Conservation (phyloP, 2,329 filamentous ascomycete genomes). For the Diaporthe sp. region DNA sequence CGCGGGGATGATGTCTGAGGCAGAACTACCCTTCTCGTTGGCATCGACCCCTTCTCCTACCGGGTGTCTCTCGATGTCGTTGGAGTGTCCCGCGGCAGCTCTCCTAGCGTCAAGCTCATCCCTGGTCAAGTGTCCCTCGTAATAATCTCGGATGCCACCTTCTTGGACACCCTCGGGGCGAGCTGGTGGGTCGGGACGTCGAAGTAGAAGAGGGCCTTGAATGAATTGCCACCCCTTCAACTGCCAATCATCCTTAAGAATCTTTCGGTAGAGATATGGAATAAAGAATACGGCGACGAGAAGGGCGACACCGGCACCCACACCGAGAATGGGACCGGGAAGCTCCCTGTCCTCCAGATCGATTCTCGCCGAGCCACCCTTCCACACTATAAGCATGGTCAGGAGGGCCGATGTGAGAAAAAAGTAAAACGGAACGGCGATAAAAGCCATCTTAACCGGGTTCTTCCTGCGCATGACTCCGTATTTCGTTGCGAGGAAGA, state of each 20-base stretch:
- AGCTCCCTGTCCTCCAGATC: slow-evolving; percentile 63
- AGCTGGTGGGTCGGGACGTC: slow-evolving; percentile 57
- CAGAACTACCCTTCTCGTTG: not conserved
- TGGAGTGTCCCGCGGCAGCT: slow-evolving; percentile 39
- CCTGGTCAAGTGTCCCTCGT: slow-evolving; percentile 67
- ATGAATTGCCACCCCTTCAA: slow-evolving; percentile 68
- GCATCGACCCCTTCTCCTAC: not conserved
- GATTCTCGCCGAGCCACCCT: slow-evolving; percentile 61
- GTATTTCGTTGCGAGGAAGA: slow-evolving; percentile 71
- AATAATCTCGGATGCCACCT: slow-evolving; percentile 65
- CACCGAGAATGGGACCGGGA: slow-evolving; percentile 67
- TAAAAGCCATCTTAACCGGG: slow-evolving; percentile 66
- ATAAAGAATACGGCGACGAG: slow-evolving; percentile 68
- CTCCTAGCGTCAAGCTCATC: slow-evolving; percentile 63
- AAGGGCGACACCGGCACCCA: slow-evolving; percentile 63
- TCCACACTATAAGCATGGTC: slow-evolving; percentile 73
- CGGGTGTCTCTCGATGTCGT: slow-evolving; percentile 1
- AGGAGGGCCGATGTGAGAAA: slow-evolving; percentile 67
- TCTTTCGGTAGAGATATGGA: slow-evolving; percentile 69
- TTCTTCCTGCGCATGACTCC: slow-evolving; percentile 66
- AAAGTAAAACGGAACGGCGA: slow-evolving; percentile 69
- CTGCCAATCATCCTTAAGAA: slow-evolving; percentile 73
- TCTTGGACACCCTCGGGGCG: slow-evolving; percentile 56
- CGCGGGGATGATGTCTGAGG: slow-evolving; percentile 5
- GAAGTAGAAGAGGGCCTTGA: slow-evolving; percentile 66